Evolutionary conservation across 495 filamentous ascomycete genomes (phyloP), one percentile per base, ranked within the genome.

Genomic region (Hyaloscypha hepaticicola): DNA sequence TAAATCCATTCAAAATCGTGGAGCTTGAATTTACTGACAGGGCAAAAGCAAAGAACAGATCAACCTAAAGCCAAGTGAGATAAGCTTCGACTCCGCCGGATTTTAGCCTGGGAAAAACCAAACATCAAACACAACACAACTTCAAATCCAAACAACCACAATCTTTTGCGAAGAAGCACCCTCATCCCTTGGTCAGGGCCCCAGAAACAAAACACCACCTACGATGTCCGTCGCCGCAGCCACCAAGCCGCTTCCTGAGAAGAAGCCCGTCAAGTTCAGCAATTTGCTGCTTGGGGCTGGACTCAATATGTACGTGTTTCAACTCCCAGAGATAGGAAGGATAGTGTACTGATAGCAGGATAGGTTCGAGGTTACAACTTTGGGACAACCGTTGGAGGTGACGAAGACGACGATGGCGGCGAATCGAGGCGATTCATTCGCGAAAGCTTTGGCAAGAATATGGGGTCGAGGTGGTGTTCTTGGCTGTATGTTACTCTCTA

Each of bases 181-280:
- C 83, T 82, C 69, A 77, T 88, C 88, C 90, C 91, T 94, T 93
- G 91, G 91, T 94, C 91, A 94, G 91, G 91, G 87, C 88, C 87
- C 81, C 79, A 62, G 33, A 55, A 24, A 79, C 83, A 81, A 74
- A 79, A 74, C 69, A 74, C 76, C 75, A 77, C 75, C 78, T 63
- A 71, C 59, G 73, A 88, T 88, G 86, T 84, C 85, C 73, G 76
- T 80, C 64, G 73, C 71, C 73, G 77, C 82, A 73, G 80, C 84
- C 73, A 80, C 83, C 72, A 82, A 76, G 80, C 80, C 93, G 71
- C 41, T 65, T 52, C 66, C 63, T 2, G 93, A 97, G 89, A 98
- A 97, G 90, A 98, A 99, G 87, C 96, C 96, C 66, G 87, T 99
- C 84, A 98, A 96, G 86, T 98, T 98, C 85, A 96, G 92, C 81